These are phyloP conservation scores for Penicillium oxalicum DNA, from an alignment of 2,329 filamentous ascomycete genomes.

Conservation along the genomic window DNA sequence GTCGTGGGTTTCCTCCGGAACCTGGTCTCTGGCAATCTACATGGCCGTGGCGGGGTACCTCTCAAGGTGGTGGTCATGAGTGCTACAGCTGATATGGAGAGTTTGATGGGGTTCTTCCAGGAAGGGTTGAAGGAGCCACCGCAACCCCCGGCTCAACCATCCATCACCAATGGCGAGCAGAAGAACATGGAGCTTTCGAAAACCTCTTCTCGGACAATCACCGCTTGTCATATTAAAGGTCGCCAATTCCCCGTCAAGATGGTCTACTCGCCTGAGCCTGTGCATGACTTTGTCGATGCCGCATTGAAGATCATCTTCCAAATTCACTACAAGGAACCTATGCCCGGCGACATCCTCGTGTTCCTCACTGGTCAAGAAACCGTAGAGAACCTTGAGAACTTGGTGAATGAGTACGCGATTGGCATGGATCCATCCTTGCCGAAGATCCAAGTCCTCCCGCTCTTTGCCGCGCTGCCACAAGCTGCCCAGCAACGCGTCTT, in stretches of 20 bases:
- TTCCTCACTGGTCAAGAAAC: slow-evolving; percentile 92
- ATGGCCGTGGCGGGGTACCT: slow-evolving; percentile 63
- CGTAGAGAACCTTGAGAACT: slow-evolving; percentile 72
- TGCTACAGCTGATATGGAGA: slow-evolving; percentile 84
- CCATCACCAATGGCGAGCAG: slow-evolving; percentile 4
- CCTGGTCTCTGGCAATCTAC: slow-evolving; percentile 55
- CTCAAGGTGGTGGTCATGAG: slow-evolving; percentile 95
- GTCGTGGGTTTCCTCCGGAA: slow-evolving; percentile 82
- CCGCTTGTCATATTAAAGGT: slow-evolving; percentile 69
- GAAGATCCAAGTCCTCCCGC: slow-evolving; percentile 61
- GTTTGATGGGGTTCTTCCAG: slow-evolving; percentile 68
- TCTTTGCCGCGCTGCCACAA: slow-evolving; percentile 87
- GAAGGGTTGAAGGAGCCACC: slow-evolving; percentile 22
- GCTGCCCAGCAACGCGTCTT: slow-evolving; percentile 83
- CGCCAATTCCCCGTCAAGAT: slow-evolving; percentile 80
- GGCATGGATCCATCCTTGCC: slow-evolving; percentile 70
- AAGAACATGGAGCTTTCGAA: slow-evolving; percentile 14
- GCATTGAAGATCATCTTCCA: slow-evolving; percentile 77
- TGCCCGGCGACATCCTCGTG: slow-evolving; percentile 90
- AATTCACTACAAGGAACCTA: slow-evolving; percentile 77
- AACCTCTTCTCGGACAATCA: slow-evolving; percentile 45
- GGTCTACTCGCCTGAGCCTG: slow-evolving; percentile 65
- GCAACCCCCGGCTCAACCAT: slow-evolving; percentile 8
- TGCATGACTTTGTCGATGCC: slow-evolving; percentile 74
- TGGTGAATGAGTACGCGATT: slow-evolving; percentile 72